Evolutionary conservation across 1,284 basidiomycete genomes (phyloP).

Genomic region (Puccinia sorghi): DNA sequence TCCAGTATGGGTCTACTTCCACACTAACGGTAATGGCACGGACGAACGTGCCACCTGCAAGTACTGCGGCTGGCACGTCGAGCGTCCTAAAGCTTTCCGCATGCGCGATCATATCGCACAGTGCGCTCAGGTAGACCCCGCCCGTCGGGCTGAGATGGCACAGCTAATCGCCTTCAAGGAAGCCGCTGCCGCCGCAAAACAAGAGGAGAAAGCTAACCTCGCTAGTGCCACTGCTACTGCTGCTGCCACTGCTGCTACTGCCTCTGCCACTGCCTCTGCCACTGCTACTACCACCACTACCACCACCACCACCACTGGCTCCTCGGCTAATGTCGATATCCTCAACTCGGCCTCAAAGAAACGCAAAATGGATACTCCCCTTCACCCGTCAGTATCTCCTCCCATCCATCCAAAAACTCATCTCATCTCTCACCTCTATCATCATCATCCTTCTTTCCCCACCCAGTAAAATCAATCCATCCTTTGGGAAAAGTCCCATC

Average conservation of each 20-base stretch:
- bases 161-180: slow-evolving; percentile 50
- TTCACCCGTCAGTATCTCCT: slow-evolving; percentile 19
- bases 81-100: slow-evolving; percentile 57
- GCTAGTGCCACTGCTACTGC: background rate
- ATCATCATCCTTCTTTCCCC: background rate
- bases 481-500: slow-evolving; percentile 53
- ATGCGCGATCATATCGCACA: slow-evolving; percentile 54
- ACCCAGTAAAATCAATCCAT: slow-evolving; percentile 13
- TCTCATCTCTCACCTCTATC: background rate
- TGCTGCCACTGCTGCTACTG: too few relatives aligned
- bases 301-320: background rate
- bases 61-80: slow-evolving; percentile 55
- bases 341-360: slow-evolving; percentile 39
- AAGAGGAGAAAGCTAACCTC: slow-evolving; percentile 48
- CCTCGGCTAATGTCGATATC: background rate
- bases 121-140: slow-evolving; percentile 51
- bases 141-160: slow-evolving; percentile 32
- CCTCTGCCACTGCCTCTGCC: background rate
- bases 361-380: slow-evolving; percentile 36
- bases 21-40: slow-evolving; percentile 43
- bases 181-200: slow-evolving; percentile 45
- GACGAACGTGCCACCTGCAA: slow-evolving; percentile 52
- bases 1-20: slow-evolving; percentile 50
- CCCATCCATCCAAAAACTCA: background rate
- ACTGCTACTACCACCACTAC: too few relatives aligned